Base-by-base conservation (phyloP, 805 yeast genomes). In the Saturnispora silvae region DNA sequence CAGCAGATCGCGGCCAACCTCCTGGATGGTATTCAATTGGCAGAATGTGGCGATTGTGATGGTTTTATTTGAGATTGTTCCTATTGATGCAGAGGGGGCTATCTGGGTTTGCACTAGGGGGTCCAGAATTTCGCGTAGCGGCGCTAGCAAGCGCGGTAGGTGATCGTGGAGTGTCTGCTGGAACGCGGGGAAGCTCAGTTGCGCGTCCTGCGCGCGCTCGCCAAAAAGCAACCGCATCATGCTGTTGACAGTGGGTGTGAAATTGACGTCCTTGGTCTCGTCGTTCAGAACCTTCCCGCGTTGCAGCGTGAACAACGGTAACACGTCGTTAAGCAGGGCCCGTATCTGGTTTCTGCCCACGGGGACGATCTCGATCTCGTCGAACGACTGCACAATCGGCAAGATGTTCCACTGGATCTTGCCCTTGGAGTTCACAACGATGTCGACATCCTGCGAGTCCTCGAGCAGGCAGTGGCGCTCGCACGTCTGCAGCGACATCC, bases 1-100 rank as follows among this genome's bases (percentile, higher is more conserved):
- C 31, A 73, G 64, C 37, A 81, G 51, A 30, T 70, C 67, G 4
- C 70, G 59, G 17, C 60, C 61, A 0, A 73, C 58, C 71, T 45
- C 20, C 61, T 67, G 1, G 10, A 63, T 45, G 1, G 64, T 51
- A 1, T 68, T 52, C 16, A 71, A 37, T 30, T 60, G 57, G 0
- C 75, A 47, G 4, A 69, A 45, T 4, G 48, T 28, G 5, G 47
- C 59, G 45, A 59, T 56, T 43, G 60, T 57, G 27, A 75, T 49
- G 14, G 72, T 46, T 42, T 63, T 59, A 4, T 75, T 16, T 4
- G 6, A 32, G 28, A 47, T 37, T 4, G 15, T 18, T 7, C 33
- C 25, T 11, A 48, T 43, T 3, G 30, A 8, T 15, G 7, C 27
- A 3, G 24, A 11, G 4, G 15, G n/a, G 5, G 14, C 19, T 14